Percentiles rank a stretch among this genome's conserved stretches.
Evolutionary conservation across 768 basidiomycete species (phyloP).

Genomic region (Tulasnella sp.): DNA sequence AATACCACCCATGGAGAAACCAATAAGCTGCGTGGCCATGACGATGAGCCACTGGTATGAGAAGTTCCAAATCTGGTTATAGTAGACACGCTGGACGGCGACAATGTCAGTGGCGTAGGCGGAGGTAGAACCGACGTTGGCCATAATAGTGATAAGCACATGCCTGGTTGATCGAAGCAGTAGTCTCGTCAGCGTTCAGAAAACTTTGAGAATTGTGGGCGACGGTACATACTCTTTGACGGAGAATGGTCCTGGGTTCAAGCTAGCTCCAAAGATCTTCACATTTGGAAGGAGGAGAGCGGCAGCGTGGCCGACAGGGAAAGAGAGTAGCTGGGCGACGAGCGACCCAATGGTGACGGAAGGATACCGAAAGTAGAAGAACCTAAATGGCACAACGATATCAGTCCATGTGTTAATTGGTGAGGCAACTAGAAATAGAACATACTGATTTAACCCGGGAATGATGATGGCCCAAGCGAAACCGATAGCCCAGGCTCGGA

Average conservation of each 20-base stretch:
- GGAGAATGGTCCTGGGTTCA: constrained; percentile 24
- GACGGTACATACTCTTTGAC: constrained; percentile 22
- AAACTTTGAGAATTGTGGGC: background rate
- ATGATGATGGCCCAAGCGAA: constrained; percentile 55
- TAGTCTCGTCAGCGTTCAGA: background rate
- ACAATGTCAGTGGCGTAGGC: constrained; percentile 22
- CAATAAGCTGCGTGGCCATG: constrained; percentile 22
- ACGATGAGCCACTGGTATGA: constrained; percentile 21
- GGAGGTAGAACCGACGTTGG: background rate
- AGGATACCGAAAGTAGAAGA: constrained; percentile 20
- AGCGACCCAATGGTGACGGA: constrained; percentile 23
- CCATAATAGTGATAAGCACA: constrained; percentile 10
- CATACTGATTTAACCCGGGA: constrained; percentile 30
- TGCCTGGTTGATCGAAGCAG: constrained; percentile 15
- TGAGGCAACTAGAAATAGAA: constrained; percentile 39
- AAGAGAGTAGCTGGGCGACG: constrained; percentile 26
- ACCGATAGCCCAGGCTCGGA: constrained; percentile 68
- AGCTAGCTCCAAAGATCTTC: constrained; percentile 16
- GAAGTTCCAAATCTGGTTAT: constrained; percentile 21
- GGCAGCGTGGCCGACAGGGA: constrained; percentile 23
- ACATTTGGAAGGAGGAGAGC: constrained; percentile 25
- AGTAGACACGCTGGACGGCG: constrained; percentile 18
- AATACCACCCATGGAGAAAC: constrained; percentile 18
- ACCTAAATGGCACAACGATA: constrained; percentile 1
- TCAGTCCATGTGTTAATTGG: no score